Evolutionary conservation across 352 stramenopile species (phyloP), one percentile per base, ranked within the genome.

Genomic region (Pythium scleroteichum): DNA sequence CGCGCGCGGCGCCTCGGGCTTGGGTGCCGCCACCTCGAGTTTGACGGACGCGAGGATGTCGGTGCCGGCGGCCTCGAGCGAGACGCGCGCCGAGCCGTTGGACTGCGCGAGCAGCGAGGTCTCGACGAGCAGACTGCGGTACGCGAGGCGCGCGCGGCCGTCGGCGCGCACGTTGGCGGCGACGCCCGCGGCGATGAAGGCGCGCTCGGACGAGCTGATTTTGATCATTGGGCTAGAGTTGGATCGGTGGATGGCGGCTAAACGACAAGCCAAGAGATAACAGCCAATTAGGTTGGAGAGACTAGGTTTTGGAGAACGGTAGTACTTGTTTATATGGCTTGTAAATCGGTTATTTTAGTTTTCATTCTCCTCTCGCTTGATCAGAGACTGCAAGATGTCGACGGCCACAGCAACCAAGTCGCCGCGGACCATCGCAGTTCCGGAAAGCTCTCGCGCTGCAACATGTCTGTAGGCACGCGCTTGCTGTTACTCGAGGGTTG

Each of bases 31-130:
- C 14, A 91, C 79, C 46, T 93, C 82, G 33, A 93, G 67, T 66
- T 93, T 93, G 38, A 93, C 79, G 41, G 79, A 90, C 22, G 84
- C 84, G 44, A 93, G 56, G 22, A 93, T 75, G 62, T 93, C 84
- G 6, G 82, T 93, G 46, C 79, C 82, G 5, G 75, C 76, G 38
- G 76, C 70, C 44, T 82, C 78, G 6, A 92, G 64, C 35, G 78
- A 90, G 26, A 86, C 80, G 27, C 84, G 78, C 57, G 81, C 80
- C 47, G 84, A 93, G 27, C 82, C 84, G 61, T 93, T 89, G 45
- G 81, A 90, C 71, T 94, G 84, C 51, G 77, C 68, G 14, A 92
- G 71, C 29, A 92, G 53, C 52, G 79, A 85, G 45, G 79, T 92
- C 64, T 94, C 82, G 24, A 94, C 62, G 22, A 72, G 62, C 41